These are phyloP conservation scores for Tylopilus rubrobrunneus DNA, from an alignment of 768 basidiomycete genomes.

Conservation along the genomic window DNA sequence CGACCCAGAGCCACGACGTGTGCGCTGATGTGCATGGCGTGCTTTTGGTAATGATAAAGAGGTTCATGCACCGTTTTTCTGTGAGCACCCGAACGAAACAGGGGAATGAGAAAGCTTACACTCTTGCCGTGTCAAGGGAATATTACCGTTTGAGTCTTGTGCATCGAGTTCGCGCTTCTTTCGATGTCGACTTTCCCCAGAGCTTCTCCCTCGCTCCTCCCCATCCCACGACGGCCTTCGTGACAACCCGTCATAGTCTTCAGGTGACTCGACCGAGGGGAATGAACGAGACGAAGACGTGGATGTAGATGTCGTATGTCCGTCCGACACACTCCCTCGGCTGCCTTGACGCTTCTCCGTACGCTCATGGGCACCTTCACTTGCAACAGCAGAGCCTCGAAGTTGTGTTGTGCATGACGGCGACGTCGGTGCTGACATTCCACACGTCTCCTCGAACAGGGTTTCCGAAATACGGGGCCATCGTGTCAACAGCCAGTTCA, in stretches of 20 bases:
- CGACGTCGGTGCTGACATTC: conserved; percentile 16
- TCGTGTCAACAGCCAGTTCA: conserved; percentile 32
- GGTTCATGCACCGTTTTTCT: no score
- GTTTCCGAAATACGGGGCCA: conserved; percentile 27
- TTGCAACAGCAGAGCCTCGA: neutral
- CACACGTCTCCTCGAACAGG: conserved; percentile 25
- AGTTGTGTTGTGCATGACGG: neutral
- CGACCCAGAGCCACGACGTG: conserved; percentile 11
- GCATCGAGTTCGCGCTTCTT: conserved; percentile 19
- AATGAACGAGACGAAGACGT: conserved; percentile 14
- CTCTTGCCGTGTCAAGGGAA: conserved; percentile 10
- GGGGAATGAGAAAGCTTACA: conserved; percentile 3
- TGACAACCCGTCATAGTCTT: conserved; percentile 6
- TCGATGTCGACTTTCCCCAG: conserved; percentile 12
- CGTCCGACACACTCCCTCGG: conserved; percentile 1
- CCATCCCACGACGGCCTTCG: conserved; percentile 9
- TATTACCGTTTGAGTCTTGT: neutral
- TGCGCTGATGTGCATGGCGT: conserved; percentile 2
- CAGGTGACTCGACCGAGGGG: conserved; percentile 5
- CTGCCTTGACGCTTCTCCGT: conserved; percentile 17
- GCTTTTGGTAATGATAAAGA: neutral
- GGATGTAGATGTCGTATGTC: neutral
- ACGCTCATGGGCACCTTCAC: conserved; percentile 1
- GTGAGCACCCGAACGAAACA: neutral
- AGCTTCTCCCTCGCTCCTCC: conserved; percentile 11